A percentile compares a stretch with the other conserved stretches of the same genome.
These are phyloP conservation scores for Begonia loranthoides DNA, from an alignment of 306 rosid genomes.

Conservation along the genomic window DNA sequence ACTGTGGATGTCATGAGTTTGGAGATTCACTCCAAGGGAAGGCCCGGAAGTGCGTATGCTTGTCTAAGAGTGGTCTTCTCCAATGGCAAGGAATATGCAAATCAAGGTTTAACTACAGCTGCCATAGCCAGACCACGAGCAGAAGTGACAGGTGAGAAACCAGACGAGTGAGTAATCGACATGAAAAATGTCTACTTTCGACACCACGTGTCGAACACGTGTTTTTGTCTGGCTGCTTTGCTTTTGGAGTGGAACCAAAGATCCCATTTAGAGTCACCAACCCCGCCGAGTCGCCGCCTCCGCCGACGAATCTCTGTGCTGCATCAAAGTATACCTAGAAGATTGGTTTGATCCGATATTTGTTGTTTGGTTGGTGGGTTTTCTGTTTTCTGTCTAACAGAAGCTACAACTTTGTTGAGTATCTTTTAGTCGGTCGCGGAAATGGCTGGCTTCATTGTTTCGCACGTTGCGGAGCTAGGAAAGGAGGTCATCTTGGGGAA, in stretches of 20 bases:
- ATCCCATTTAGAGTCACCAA: too few relatives aligned
- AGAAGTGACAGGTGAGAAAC: not conserved
- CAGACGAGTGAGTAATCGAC: too few relatives aligned
- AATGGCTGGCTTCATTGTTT: conserved; percentile 45
- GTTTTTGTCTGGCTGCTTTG: too few relatives aligned
- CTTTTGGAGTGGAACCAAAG: too few relatives aligned
- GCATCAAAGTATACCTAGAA: conserved; percentile 2
- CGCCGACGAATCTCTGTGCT: not conserved
- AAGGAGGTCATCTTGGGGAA: conserved; percentile 32
- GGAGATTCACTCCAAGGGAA: conserved; percentile 18
- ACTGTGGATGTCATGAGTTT: conserved; percentile 16
- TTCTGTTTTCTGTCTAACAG: too few relatives aligned
- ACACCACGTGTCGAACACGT: too few relatives aligned
- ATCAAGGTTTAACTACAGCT: conserved; percentile 11
- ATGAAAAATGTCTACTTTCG: too few relatives aligned
- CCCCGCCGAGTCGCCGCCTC: too few relatives aligned
- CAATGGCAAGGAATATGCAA: conserved; percentile 15
- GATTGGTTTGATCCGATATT: conserved; percentile 8
- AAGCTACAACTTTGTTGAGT: conserved; percentile 24
- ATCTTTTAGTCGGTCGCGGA: conserved; percentile 11
- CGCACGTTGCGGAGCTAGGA: conserved; percentile 19
- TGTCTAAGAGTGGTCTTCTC: conserved; percentile 13
- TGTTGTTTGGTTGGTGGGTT: too few relatives aligned
- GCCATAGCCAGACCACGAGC: not conserved
- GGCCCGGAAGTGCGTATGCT: conserved; percentile 11